phyloP scores from a whole-genome alignment of 2,329 filamentous ascomycete species.

The Falciphora oryzae region DNA sequence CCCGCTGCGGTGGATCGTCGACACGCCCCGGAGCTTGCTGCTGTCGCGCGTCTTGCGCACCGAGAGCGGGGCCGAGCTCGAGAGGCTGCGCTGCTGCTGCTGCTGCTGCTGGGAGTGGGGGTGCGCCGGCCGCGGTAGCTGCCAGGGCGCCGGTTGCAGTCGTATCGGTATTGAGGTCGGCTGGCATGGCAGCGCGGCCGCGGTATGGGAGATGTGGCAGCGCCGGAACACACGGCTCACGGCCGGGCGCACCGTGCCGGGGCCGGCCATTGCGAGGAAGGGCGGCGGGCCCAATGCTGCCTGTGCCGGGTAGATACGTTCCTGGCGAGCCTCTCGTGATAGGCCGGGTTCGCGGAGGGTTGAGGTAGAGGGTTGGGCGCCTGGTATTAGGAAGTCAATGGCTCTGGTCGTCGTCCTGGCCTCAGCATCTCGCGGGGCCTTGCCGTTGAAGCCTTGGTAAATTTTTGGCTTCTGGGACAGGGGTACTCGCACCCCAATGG shows the following conservation, averaged over 20 bases:
- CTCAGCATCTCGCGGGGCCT: neutral
- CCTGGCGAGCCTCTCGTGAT: neutral
- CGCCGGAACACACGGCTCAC: conserved; percentile 24
- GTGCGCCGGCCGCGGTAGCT: neutral
- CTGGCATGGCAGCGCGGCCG: conserved; percentile 8
- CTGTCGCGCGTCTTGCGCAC: conserved; percentile 58
- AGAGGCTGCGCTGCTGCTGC: conserved; percentile 34
- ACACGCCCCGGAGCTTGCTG: conserved; percentile 77
- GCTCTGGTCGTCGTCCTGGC: neutral
- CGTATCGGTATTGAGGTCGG: neutral
- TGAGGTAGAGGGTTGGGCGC: neutral
- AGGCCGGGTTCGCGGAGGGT: neutral
- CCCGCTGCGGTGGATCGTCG: conserved; percentile 71
- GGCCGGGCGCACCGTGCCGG: conserved; percentile 20
- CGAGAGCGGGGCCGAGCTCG: conserved; percentile 48
- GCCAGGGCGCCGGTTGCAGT: neutral
- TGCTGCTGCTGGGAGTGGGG: neutral
- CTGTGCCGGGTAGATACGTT: neutral
- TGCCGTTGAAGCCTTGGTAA: neutral
- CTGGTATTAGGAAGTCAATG: neutral
- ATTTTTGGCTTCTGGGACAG: conserved; percentile 3
- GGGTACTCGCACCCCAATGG: neutral
- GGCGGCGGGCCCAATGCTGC: neutral
- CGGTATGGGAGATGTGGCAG: conserved; percentile 22
- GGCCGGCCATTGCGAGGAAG: conserved; percentile 16